These are phyloP conservation scores for Diaporthe australafricana DNA, from an alignment of 2,329 filamentous ascomycete genomes.

Conservation along the genomic window DNA sequence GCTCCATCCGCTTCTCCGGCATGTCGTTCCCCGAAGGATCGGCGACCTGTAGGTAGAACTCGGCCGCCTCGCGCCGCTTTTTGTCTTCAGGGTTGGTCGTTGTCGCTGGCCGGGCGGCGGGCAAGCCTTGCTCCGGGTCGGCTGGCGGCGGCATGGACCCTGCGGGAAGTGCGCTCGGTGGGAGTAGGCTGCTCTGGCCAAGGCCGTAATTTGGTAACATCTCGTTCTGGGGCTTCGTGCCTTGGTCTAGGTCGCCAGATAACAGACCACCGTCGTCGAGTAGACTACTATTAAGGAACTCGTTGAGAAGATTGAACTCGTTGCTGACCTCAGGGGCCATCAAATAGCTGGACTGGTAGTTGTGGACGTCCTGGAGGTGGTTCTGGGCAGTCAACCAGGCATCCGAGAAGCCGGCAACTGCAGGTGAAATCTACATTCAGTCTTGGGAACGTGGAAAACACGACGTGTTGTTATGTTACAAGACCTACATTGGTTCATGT, in stretches of 20 bases:
- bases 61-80: constrained; percentile 63
- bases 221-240: constrained; percentile 57
- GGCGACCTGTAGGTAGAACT: constrained; percentile 97
- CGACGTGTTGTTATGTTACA: constrained; percentile 40
- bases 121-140: constrained; percentile 60
- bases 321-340: constrained; percentile 92
- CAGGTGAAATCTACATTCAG: constrained; percentile 34
- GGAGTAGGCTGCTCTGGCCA: constrained; percentile 49
- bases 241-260: constrained; percentile 65
- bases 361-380: constrained; percentile 94
- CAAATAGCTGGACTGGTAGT: constrained; percentile 93
- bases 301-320: constrained; percentile 96
- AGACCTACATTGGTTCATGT: constrained; percentile 80
- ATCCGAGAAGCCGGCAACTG: constrained; percentile 84
- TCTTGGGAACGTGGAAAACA: constrained; percentile 12
- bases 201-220: constrained; percentile 60
- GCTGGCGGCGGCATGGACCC: constrained; percentile 53
- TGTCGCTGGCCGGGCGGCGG: constrained; percentile 69
- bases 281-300: constrained; percentile 92
- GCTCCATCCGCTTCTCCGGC: constrained; percentile 94
- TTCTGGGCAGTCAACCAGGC: constrained; percentile 85
- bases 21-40: constrained; percentile 88
- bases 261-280: constrained; percentile 84
- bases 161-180: constrained; percentile 44
- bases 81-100: constrained; percentile 75